phyloP scores from a whole-genome alignment of 1,139 yeast species.

The Lodderomyces parapsilosis region DNA sequence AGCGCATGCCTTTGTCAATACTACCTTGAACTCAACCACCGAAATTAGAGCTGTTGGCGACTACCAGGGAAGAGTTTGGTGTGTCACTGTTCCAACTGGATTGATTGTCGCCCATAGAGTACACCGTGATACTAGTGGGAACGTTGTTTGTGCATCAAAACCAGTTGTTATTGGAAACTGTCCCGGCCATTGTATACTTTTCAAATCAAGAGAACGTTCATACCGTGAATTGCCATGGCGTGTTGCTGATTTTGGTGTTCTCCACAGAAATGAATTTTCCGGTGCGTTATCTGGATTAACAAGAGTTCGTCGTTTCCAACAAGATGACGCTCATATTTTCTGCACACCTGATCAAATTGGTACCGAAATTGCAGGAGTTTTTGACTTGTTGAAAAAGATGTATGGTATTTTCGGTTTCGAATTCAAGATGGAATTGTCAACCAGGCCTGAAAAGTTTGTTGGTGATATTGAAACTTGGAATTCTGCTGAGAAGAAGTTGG shows the following conservation, averaged over 20 bases:
- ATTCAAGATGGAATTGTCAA: conserved; percentile 85
- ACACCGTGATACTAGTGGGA: not conserved
- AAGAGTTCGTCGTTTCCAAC: conserved; percentile 96
- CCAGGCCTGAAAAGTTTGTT: conserved; percentile 90
- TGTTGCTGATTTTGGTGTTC: conserved; percentile 93
- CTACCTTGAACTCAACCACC: not conserved
- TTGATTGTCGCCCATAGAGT: conserved; percentile 67
- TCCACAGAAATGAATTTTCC: conserved; percentile 93
- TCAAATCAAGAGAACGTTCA: conserved; percentile 83
- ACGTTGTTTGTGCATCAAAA: not conserved
- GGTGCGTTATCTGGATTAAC: conserved; percentile 87
- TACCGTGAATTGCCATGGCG: conserved; percentile 95
- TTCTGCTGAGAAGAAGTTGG: conserved; percentile 77
- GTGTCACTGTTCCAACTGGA: conserved; percentile 8
- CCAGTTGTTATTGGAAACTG: conserved; percentile 37
- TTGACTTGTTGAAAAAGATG: conserved; percentile 74
- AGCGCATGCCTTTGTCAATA: too few species aligned
- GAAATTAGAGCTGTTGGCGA: conserved; percentile 3
- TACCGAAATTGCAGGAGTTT: conserved; percentile 72
- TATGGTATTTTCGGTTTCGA: conserved; percentile 87
- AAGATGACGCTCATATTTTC: conserved; percentile 97
- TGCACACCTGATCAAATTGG: conserved; percentile 89
- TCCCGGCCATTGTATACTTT: conserved; percentile 95
- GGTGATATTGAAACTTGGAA: conserved; percentile 90
- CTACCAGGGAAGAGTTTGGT: conserved; percentile 7